Percentiles rank a stretch among this genome's conserved stretches.
Conservation (phyloP, 2,329 filamentous ascomycete species). For the Aspergillus sp. region DNA sequence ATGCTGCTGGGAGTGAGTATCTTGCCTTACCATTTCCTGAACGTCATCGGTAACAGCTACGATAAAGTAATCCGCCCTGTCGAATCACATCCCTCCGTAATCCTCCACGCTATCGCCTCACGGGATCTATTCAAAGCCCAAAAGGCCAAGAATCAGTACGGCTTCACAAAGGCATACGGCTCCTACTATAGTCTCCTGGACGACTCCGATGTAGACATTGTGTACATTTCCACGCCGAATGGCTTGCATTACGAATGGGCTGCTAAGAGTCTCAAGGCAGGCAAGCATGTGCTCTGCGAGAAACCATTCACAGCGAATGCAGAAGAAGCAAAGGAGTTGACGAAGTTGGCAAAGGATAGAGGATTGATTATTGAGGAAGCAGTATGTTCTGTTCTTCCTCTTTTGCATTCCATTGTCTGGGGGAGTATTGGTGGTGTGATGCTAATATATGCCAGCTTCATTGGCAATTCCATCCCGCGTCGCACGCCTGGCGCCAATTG, state of each 20-base stretch:
- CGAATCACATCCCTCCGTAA: constrained; percentile 46
- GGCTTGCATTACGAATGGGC: constrained; percentile 40
- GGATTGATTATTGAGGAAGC: constrained; percentile 46
- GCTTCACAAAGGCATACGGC: constrained; percentile 38
- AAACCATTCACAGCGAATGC: constrained; percentile 23
- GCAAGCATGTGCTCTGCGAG: constrained; percentile 25
- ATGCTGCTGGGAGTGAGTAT: constrained; percentile 11
- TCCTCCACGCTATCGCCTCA: constrained; percentile 47
- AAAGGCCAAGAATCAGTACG: constrained; percentile 43
- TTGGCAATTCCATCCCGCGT: constrained; percentile 38
- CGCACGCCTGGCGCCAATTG: constrained; percentile 28
- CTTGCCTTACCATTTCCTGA: neutral
- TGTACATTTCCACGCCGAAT: constrained; percentile 45
- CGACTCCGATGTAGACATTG: constrained; percentile 35
- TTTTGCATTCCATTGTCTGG: neutral
- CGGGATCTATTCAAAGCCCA: constrained; percentile 41
- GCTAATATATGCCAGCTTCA: constrained; percentile 18
- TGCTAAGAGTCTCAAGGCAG: constrained; percentile 21
- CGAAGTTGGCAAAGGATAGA: constrained; percentile 27
- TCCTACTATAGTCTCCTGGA: constrained; percentile 16
- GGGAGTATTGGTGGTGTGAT: too few species aligned
- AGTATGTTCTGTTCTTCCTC: constrained; percentile 7
- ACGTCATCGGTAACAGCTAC: neutral
- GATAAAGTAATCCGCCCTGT: constrained; percentile 37
- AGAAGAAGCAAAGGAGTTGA: constrained; percentile 37